Conservation (phyloP, 768 basidiomycete genomes). For the Hysterangium stoloniferum region DNA sequence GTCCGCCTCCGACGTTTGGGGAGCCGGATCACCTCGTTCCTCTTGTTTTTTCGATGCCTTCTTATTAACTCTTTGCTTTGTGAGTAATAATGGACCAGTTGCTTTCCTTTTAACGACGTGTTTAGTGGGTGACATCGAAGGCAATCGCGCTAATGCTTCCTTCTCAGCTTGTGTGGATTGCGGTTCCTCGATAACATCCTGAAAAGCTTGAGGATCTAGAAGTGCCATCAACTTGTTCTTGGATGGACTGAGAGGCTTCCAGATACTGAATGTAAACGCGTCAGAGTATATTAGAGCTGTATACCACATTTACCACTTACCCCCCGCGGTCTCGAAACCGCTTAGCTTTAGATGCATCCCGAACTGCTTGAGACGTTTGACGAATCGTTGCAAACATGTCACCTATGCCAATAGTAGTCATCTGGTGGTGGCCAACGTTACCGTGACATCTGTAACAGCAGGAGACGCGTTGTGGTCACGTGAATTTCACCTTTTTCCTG, state of each 20-base stretch:
- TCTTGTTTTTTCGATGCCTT: too few relatives aligned
- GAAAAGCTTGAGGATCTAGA: neutral
- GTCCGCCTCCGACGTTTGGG: too few relatives aligned
- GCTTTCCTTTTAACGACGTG: too few relatives aligned
- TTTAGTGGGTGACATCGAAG: too few relatives aligned
- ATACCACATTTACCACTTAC: neutral
- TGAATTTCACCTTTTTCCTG: too few relatives aligned
- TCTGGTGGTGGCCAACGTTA: too few relatives aligned
- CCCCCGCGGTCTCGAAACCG: constrained; percentile 4
- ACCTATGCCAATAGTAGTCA: neutral
- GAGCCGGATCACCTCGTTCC: too few relatives aligned
- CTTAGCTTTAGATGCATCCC: constrained; percentile 1
- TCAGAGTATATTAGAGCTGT: neutral
- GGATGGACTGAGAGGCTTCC: constrained; percentile 4
- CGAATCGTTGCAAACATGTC: neutral
- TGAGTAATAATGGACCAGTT: too few relatives aligned
- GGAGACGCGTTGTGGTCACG: too few relatives aligned
- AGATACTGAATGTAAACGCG: neutral
- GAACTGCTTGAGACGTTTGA: neutral
- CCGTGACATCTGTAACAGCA: too few relatives aligned
- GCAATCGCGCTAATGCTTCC: too few relatives aligned
- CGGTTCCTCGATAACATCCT: neutral
- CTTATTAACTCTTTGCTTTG: too few relatives aligned
- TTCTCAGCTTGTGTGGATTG: neutral
- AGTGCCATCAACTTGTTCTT: constrained; percentile 1